Evolutionary conservation across 768 basidiomycete genomes (phyloP), one percentile per base, ranked within the genome.

Genomic region (Steccherinum ochraceum): DNA sequence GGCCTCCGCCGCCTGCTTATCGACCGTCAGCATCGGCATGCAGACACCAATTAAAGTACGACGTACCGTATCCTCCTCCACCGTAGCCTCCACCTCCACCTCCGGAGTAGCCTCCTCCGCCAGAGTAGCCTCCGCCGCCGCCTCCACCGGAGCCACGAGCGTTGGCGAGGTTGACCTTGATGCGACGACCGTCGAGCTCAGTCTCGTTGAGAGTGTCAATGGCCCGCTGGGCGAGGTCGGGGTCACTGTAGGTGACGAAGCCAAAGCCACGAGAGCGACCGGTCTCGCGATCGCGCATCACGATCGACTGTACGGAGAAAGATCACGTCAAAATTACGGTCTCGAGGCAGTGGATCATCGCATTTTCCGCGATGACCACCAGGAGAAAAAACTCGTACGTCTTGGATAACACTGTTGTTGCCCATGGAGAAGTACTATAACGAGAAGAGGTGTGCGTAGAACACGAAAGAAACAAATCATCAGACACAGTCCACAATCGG

Each of bases 231-330:
- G 94, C 94, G 67, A 95, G 92, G 24, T 69, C 61, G 12, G 62
- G 41, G 45, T 68, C 65, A 56, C 73, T 67, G 68, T 74, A 93
- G 49, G 89, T 93, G 55, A 97, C 93, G 72, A 97, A 97, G 56
- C 94, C 94, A 68, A 97, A 97, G 64, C 94, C 94, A 66, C 94
- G 87, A 57, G 92, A 95, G 65, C 94, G 91, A 54, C 91, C 89
- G 58, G 95, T 97, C 66, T 96, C 95, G 66, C 93, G 91, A 74
- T 98, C 94, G 74, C 91, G 88, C 93, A 95, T 95, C 69, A 95
- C 93, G 72, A 95, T 93, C 61, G 88, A 89, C 92, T 96, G 70
- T 58, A 70, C 67, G 52, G 46, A 41, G 47, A 40, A 45, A 60
- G 58, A 59, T 51, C 24, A 72, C 16, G 30, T 35, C 16, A 35